Evolutionary conservation across 129 eudicot genomes (phyloP).

Genomic region (Cynara cardunculus): DNA sequence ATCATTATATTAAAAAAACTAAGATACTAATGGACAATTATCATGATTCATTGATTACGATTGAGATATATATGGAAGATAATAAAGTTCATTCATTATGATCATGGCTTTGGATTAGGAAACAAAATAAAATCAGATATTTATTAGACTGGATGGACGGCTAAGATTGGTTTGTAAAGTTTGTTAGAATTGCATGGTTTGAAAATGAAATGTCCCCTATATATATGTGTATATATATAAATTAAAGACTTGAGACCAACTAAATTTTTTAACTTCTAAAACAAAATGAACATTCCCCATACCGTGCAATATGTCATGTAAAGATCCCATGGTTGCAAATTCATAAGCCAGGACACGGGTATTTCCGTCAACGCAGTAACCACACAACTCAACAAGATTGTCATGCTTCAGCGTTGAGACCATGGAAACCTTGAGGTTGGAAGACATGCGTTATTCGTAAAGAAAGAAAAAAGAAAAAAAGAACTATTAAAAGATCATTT

Average conservation of each 20-base stretch:
- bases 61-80: no score
- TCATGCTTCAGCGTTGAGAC: constrained; percentile 75
- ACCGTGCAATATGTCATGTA: constrained; percentile 85
- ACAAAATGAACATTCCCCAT: not conserved
- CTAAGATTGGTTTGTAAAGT: no score
- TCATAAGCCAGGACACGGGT: constrained; percentile 73
- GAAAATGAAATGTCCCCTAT: no score
- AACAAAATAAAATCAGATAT: no score
- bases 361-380: constrained; percentile 74
- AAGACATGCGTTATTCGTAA: not conserved
- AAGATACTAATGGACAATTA: no score
- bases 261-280: not conserved
- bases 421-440: constrained; percentile 50
- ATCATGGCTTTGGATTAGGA: no score
- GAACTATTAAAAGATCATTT: not conserved
- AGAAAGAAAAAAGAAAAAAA: no score
- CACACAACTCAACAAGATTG: constrained; percentile 64
- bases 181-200: no score
- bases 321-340: constrained; percentile 85
- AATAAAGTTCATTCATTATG: no score
- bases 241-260: not conserved
- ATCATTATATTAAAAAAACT: no score
- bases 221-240: not conserved
- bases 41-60: no score
- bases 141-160: no score